phyloP scores from a whole-genome alignment of 2,329 filamentous ascomycete genomes.

The Teratosphaeria gauchensis region DNA sequence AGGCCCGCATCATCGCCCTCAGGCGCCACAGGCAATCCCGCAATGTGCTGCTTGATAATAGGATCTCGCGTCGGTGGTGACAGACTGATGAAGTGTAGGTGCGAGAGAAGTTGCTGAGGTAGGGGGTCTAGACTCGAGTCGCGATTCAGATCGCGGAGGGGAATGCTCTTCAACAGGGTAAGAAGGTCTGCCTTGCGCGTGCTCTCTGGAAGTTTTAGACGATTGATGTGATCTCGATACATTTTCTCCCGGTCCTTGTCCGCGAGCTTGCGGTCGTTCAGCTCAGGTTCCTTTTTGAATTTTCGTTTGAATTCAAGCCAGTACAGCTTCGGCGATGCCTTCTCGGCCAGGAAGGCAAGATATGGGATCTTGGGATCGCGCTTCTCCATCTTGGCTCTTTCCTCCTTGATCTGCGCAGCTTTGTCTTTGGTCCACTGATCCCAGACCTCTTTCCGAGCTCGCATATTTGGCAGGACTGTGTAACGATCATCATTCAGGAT shows the following conservation, averaged over 20 bases:
- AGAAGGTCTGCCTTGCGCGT: conserved; percentile 62
- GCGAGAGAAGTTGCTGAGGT: conserved; percentile 53
- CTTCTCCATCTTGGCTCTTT: conserved; percentile 51
- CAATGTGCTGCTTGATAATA: conserved; percentile 58
- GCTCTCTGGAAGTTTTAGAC: conserved; percentile 54
- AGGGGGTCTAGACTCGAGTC: conserved; percentile 48
- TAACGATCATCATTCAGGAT: conserved; percentile 83
- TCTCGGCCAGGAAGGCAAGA: conserved; percentile 66
- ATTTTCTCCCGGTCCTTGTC: conserved; percentile 68
- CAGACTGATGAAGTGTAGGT: conserved; percentile 62
- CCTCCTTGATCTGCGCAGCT: conserved; percentile 62
- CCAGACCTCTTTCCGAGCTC: conserved; percentile 70
- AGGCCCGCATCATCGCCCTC: conserved; percentile 28
- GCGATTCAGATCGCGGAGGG: conserved; percentile 50
- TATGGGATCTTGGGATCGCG: conserved; percentile 77
- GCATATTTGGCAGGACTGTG: conserved; percentile 72
- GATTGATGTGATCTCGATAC: conserved; percentile 63
- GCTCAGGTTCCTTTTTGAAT: conserved; percentile 67
- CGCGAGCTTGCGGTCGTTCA: conserved; percentile 56
- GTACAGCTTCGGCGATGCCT: conserved; percentile 84
- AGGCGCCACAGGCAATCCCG: conserved; percentile 42
- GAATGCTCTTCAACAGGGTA: conserved; percentile 53
- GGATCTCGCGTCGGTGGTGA: conserved; percentile 51
- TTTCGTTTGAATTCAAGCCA: conserved; percentile 97
- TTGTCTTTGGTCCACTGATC: conserved; percentile 72